phyloP scores from a whole-genome alignment of 768 basidiomycete genomes.

The Kwoniella sp. region DNA sequence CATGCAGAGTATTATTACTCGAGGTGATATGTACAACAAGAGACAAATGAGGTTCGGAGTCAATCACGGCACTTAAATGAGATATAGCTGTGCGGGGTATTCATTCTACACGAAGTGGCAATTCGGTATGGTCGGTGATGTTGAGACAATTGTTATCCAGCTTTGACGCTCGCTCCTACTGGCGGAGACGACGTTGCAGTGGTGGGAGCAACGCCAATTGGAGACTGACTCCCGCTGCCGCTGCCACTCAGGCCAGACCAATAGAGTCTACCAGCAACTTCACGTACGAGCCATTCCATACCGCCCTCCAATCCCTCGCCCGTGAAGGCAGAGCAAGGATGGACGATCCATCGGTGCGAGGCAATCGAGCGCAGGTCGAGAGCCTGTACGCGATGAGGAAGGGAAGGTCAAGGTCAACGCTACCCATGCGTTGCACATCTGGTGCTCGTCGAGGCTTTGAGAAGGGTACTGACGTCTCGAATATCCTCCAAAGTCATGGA shows the following conservation, averaged over 20 bases:
- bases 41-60: too few species aligned
- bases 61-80: too few species aligned
- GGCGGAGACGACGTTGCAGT: neutral
- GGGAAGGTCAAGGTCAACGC: too few species aligned
- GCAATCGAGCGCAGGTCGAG: conserved; percentile 78
- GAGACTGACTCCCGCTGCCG: neutral
- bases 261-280: conserved; percentile 84
- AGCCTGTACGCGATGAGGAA: conserved; percentile 63
- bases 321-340: conserved; percentile 88
- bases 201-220: neutral
- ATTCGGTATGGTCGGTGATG: too few species aligned
- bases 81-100: too few species aligned
- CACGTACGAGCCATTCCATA: conserved; percentile 87
- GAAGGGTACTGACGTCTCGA: conserved; percentile 67
- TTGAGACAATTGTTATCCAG: too few species aligned
- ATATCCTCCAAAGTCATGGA: conserved; percentile 83
- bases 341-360: conserved; percentile 86
- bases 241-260: conserved; percentile 54
- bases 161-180: too few species aligned
- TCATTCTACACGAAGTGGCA: too few species aligned
- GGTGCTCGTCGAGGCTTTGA: too few species aligned
- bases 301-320: conserved; percentile 82
- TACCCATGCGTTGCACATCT: too few species aligned
- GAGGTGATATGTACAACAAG: too few species aligned
- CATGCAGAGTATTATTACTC: too few species aligned